Evolutionary conservation across 768 basidiomycete species (phyloP).

Genomic region (Russula sp.): DNA sequence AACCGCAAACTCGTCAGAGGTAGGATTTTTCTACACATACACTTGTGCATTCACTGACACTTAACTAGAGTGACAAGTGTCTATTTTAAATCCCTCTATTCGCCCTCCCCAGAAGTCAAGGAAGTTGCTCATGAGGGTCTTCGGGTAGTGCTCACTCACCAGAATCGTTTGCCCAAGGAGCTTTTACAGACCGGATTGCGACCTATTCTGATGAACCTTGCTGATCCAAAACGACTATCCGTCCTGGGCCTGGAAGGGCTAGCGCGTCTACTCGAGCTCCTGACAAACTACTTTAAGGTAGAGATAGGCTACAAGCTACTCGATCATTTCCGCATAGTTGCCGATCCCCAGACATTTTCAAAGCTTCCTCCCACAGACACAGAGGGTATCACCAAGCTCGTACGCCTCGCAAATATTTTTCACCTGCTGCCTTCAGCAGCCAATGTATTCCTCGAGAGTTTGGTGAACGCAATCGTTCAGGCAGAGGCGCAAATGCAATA

Average conservation of each 20-base stretch:
- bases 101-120: constrained; percentile 83
- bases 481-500: constrained; percentile 90
- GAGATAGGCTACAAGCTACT: constrained; percentile 97
- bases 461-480: constrained; percentile 85
- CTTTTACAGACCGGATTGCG: constrained; percentile 90
- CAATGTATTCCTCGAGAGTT: constrained; percentile 80
- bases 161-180: constrained; percentile 89
- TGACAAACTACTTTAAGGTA: constrained; percentile 99
- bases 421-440: constrained; percentile 92
- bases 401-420: constrained; percentile 94
- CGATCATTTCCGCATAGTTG: constrained; percentile 90
- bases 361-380: constrained; percentile 78
- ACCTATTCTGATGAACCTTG: constrained; percentile 95
- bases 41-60: background rate
- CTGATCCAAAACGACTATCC: constrained; percentile 90
- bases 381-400: constrained; percentile 86
- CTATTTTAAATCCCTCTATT: constrained; percentile 98
- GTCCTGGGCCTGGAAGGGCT: constrained; percentile 90
- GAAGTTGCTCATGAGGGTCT: constrained; percentile 93
- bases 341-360: constrained; percentile 80
- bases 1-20: constrained; percentile 81
- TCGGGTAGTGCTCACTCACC: constrained; percentile 79
- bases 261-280: constrained; percentile 83
- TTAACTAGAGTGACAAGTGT: constrained; percentile 75
- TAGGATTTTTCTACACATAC: constrained; percentile 28